phyloP scores from a whole-genome alignment of 306 rosid species.

The Benincasa hispida region DNA sequence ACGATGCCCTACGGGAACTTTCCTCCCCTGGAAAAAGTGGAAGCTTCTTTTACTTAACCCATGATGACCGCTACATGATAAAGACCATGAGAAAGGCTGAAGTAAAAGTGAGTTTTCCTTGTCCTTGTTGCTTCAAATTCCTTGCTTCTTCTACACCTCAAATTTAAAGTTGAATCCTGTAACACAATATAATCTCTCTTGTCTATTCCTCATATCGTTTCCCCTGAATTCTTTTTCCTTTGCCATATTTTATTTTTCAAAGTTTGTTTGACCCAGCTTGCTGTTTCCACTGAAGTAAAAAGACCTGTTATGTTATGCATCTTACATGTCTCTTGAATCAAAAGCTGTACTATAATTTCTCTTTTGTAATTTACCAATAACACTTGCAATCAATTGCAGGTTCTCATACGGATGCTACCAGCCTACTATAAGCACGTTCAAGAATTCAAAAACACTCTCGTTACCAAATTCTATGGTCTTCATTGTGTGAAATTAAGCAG shows the following conservation, averaged over 20 bases:
- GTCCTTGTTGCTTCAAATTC: background rate
- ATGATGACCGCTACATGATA: slow-evolving; percentile 93
- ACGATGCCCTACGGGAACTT: slow-evolving; percentile 86
- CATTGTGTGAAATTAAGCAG: slow-evolving; percentile 74
- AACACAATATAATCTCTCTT: background rate
- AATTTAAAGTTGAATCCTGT: background rate
- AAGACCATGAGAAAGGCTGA: slow-evolving; percentile 94
- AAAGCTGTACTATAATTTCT: background rate
- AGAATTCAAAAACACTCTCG: slow-evolving; percentile 72
- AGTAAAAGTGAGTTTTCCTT: slow-evolving; percentile 61
- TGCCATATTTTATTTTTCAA: background rate
- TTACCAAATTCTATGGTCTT: slow-evolving; percentile 79
- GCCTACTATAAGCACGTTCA: slow-evolving; percentile 84
- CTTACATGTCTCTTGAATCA: background rate
- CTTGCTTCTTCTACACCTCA: background rate
- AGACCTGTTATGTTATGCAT: background rate
- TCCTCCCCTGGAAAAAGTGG: slow-evolving; percentile 97
- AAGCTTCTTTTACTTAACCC: slow-evolving; percentile 86
- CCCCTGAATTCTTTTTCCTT: background rate
- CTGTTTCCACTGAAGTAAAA: background rate
- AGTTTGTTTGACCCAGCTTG: background rate
- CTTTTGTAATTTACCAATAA: background rate
- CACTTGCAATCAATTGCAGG: slow-evolving; percentile 31
- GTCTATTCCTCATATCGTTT: background rate
- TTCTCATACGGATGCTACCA: slow-evolving; percentile 79